These are phyloP conservation scores for Sarocladium kiliense DNA, from an alignment of 2,329 filamentous ascomycete genomes.

Conservation along the genomic window DNA sequence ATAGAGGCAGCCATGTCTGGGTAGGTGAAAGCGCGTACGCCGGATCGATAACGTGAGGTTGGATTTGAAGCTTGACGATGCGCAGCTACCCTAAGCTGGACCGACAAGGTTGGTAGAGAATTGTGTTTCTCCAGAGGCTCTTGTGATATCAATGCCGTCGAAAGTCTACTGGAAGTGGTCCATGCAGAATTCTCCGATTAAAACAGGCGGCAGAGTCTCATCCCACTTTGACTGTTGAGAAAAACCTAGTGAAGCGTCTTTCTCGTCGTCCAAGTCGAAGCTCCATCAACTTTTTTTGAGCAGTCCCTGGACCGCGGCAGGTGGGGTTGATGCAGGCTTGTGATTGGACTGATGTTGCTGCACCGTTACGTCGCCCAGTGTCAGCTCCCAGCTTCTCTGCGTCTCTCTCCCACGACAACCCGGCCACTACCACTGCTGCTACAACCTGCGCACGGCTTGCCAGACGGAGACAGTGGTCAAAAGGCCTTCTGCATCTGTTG, in stretches of 20 bases:
- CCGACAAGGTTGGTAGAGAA: neutral
- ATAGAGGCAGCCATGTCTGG: slow-evolving; percentile 27
- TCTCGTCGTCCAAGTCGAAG: neutral
- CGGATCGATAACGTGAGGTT: neutral
- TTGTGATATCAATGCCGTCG: neutral
- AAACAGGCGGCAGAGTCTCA: neutral
- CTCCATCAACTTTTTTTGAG: slow-evolving; percentile 6
- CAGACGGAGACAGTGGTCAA: neutral
- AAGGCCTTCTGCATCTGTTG: neutral
- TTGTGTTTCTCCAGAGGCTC: too few species aligned
- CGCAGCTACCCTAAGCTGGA: neutral
- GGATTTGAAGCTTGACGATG: slow-evolving; percentile 4
- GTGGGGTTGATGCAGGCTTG: neutral
- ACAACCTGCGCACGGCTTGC: neutral
- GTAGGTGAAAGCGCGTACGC: neutral
- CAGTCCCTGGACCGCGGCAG: neutral
- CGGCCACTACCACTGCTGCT: neutral
- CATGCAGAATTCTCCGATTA: neutral
- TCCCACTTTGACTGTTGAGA: neutral
- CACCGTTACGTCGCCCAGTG: slow-evolving; percentile 6
- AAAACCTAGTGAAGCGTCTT: neutral
- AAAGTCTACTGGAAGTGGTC: neutral
- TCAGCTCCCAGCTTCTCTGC: neutral
- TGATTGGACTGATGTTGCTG: neutral
- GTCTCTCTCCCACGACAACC: neutral